Conservation (phyloP, 2,329 filamentous ascomycete species). For the Sarocladium kiliense region DNA sequence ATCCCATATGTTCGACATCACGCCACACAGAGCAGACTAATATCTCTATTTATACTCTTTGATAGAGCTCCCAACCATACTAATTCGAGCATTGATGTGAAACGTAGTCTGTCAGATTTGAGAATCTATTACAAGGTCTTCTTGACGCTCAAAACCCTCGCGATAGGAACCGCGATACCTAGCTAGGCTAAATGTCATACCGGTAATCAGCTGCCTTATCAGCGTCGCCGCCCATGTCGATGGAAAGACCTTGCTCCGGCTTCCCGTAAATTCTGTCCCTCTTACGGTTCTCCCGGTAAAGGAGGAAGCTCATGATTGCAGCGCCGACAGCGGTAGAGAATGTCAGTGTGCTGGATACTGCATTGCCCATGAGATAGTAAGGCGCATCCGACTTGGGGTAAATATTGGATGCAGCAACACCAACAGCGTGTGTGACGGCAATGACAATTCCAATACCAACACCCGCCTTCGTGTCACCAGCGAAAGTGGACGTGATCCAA, state of each 20-base stretch:
- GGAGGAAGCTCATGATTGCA: conserved; percentile 13
- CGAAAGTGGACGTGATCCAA: conserved; percentile 15
- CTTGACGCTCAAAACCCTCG: too few species aligned
- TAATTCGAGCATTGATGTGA: too few species aligned
- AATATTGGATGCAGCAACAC: conserved; percentile 15
- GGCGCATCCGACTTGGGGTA: conserved; percentile 14
- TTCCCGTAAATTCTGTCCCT: conserved; percentile 12
- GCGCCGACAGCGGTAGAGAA: conserved; percentile 11
- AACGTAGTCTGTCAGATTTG: too few species aligned
- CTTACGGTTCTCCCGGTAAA: conserved; percentile 11
- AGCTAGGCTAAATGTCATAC: conserved; percentile 14
- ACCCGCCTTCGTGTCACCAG: conserved; percentile 15
- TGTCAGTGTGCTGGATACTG: conserved; percentile 12
- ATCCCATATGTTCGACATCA: too few species aligned
- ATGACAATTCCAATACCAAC: conserved; percentile 15
- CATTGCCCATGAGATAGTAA: conserved; percentile 14
- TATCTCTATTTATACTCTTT: too few species aligned
- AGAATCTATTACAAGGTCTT: too few species aligned
- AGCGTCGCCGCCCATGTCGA: conserved; percentile 15
- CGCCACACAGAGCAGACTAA: too few species aligned
- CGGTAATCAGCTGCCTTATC: conserved; percentile 14
- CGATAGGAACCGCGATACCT: too few species aligned
- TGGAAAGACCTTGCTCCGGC: conserved; percentile 11
- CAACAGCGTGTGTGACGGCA: conserved; percentile 14
- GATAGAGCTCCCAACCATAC: too few species aligned